These are phyloP conservation scores for Eucalyptus victrix DNA, from an alignment of 345 rosid species.

Conservation along the genomic window DNA sequence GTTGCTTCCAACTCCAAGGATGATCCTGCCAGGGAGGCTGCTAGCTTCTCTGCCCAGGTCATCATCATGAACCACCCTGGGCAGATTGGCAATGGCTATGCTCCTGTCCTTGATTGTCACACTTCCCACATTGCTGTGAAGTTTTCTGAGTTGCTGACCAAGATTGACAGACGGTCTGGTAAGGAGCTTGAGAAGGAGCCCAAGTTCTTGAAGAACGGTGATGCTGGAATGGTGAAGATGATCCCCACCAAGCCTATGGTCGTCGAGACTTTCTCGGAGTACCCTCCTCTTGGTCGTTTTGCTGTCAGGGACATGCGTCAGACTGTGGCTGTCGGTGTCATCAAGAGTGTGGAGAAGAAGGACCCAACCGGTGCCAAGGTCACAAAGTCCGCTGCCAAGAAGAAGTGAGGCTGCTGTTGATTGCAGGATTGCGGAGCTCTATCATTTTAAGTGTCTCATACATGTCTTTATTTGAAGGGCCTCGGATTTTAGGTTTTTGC, in stretches of 20 bases:
- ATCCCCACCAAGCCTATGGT: slow-evolving; percentile 18
- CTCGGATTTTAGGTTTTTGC: neutral
- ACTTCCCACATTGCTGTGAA: slow-evolving; percentile 13
- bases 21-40: slow-evolving; percentile 21
- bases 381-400: slow-evolving; percentile 12
- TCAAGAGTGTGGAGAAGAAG: slow-evolving; percentile 17
- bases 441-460: neutral
- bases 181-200: slow-evolving; percentile 30
- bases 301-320: slow-evolving; percentile 24
- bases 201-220: slow-evolving; percentile 29
- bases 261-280: slow-evolving; percentile 8
- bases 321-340: slow-evolving; percentile 21
- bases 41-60: slow-evolving; percentile 17
- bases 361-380: slow-evolving; percentile 20
- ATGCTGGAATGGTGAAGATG: slow-evolving; percentile 18
- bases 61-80: slow-evolving; percentile 30
- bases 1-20: slow-evolving; percentile 27
- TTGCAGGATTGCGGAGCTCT: neutral
- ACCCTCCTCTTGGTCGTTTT: slow-evolving; percentile 22
- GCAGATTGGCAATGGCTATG: slow-evolving; percentile 12
- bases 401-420: neutral
- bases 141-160: slow-evolving; percentile 16
- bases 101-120: slow-evolving; percentile 11
- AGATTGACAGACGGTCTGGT: slow-evolving; percentile 22
- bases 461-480: neutral